Conservation (phyloP, 495 filamentous ascomycete species). For the Geopyxis carbonaria region DNA sequence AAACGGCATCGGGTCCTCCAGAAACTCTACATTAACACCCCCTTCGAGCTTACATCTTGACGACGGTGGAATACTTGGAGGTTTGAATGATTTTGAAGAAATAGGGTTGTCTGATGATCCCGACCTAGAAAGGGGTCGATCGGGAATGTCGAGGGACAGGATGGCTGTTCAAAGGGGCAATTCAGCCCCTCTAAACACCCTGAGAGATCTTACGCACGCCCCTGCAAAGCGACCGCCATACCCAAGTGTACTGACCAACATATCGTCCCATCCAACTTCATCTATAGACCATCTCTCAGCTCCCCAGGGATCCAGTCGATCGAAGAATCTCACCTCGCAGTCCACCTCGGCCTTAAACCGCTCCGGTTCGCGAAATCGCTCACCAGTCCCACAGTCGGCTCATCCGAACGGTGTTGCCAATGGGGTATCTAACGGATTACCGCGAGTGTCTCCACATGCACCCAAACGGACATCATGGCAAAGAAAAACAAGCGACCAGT, state of each 20-base stretch:
- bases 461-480: conserved; percentile 40
- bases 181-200: background rate
- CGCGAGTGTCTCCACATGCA: conserved; percentile 1
- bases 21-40: conserved; percentile 47
- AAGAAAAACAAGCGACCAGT: conserved; percentile 57
- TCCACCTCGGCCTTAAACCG: conserved; percentile 4
- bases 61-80: conserved; percentile 45
- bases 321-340: conserved; percentile 6
- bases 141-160: background rate
- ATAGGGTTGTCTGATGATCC: conserved; percentile 59
- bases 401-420: background rate
- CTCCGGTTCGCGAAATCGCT: conserved; percentile 3
- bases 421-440: conserved; percentile 1
- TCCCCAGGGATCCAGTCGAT: background rate
- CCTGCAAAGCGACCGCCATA: conserved; percentile 13
- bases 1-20: conserved; percentile 63
- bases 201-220: conserved; percentile 26
- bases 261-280: conserved; percentile 1
- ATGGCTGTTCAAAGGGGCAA: conserved; percentile 7
- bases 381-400: conserved; percentile 10
- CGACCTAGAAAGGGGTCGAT: conserved; percentile 5
- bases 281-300: conserved; percentile 2
- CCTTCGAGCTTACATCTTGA: conserved; percentile 60
- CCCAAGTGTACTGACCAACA: conserved; percentile 13
- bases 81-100: conserved; percentile 77